phyloP scores from a whole-genome alignment of 106 monocot species.

The Acanthochlamys bracteata region DNA sequence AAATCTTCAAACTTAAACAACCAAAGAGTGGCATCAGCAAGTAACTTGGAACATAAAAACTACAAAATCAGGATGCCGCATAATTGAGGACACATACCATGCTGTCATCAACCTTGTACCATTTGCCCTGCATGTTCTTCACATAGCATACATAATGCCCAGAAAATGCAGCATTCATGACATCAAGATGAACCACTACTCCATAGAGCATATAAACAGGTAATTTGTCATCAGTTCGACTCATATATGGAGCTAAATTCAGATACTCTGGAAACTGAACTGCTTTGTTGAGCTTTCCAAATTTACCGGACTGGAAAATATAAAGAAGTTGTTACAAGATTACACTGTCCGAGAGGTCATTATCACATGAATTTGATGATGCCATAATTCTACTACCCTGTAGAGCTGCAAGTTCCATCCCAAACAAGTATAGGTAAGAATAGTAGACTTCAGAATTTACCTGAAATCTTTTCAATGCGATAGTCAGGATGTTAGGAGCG shows the following conservation, averaged over 20 bases:
- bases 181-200: constrained; percentile 76
- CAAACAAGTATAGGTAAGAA: not conserved
- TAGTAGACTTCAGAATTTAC: constrained; percentile 17
- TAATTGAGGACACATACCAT: constrained; percentile 33
- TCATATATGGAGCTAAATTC: constrained; percentile 68
- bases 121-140: constrained; percentile 49
- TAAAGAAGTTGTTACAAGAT: not conserved
- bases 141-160: constrained; percentile 93
- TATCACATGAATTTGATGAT: not conserved
- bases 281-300: constrained; percentile 79
- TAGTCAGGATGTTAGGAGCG: constrained; percentile 70
- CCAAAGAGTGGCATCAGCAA: not conserved
- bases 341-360: not conserved
- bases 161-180: constrained; percentile 85
- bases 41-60: not conserved
- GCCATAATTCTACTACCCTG: not conserved
- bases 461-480: constrained; percentile 73
- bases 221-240: constrained; percentile 40
- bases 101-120: constrained; percentile 82
- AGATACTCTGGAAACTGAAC: constrained; percentile 67
- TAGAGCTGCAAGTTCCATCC: not conserved
- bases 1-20: too few species aligned
- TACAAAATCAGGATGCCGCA: not conserved
- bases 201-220: constrained; percentile 81
- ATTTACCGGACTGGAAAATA: constrained; percentile 70